These are phyloP conservation scores for Zea mays DNA, from an alignment of 176 grass and related monocot species.

Conservation along the genomic window Zm-B73-REFERENCE-NAM-5.0 NC_050100.1:1408001-1408500, in stretches of 20 bases:
- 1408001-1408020: background rate
- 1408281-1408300: slow-evolving; percentile 84
- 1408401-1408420: slow-evolving; percentile 6
- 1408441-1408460: background rate
- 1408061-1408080: background rate
- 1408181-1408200: no score
- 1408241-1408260: no score
- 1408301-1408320: slow-evolving; percentile 68
- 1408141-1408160: background rate
- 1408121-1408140: background rate
- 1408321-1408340: slow-evolving; percentile 63
- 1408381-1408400: background rate
- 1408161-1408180: background rate
- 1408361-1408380: background rate
- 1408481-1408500: no score
- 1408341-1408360: background rate
- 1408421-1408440: slow-evolving; percentile 9
- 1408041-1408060: slow-evolving; percentile 34
- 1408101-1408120: background rate
- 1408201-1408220: no score
- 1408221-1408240: no score
- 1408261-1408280: no score
- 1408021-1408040: slow-evolving; percentile 24
- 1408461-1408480: no score
- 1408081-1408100: background rate